Base-by-base conservation (phyloP, 202 grass and related monocot genomes). In the Setaria viridis region DNA sequence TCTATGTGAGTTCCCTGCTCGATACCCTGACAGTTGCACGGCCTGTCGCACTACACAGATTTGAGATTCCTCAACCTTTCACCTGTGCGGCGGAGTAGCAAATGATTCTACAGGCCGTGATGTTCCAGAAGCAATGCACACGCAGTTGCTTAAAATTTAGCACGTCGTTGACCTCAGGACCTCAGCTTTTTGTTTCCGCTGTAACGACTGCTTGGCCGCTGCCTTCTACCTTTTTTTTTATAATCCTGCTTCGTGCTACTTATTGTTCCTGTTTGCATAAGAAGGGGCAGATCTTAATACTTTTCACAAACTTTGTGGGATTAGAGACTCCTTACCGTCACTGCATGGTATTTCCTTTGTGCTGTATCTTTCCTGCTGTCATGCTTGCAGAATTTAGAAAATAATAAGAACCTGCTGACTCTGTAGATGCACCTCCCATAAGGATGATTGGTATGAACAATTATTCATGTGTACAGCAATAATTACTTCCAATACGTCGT, bases 1-100 rank as follows among this genome's bases (percentile, higher is more conserved):
- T 88, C 83, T 94, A 10, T 87, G 97, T 99, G 81, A 91, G 92
- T 92, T 83, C 34, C 34, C 45, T 70, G 63, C 57, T 83, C 46
- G 1, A 46, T 6, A 46, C 8, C 42, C 41, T 77, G 45, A 20
- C 69, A 56, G 17, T 69, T 9, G 16, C 73, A 59, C 84, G 50
- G 69, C 21, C 46, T 60, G 47, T 80, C 21, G 17, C 21, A 34
- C 67, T 70, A 0, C 64, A 34, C 17, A 59, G 9, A 81, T 63
- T 46, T 16, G 39, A 41, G 39, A 41, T 30, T 74, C 71, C 43
- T 46, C 43, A 19, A 9, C 60, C 43, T 43, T 84, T 34, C 30
- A 8, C 47, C 29, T 34, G 15, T 35, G 47, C 10, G 50, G 45
- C 33, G 19, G 11, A 20, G 30, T 33, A 16, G 43, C 43, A 8